Percentiles rank a stretch among this genome's conserved stretches.
Evolutionary conservation across 768 basidiomycete genomes (phyloP).

Genomic region (Collybia sordida): DNA sequence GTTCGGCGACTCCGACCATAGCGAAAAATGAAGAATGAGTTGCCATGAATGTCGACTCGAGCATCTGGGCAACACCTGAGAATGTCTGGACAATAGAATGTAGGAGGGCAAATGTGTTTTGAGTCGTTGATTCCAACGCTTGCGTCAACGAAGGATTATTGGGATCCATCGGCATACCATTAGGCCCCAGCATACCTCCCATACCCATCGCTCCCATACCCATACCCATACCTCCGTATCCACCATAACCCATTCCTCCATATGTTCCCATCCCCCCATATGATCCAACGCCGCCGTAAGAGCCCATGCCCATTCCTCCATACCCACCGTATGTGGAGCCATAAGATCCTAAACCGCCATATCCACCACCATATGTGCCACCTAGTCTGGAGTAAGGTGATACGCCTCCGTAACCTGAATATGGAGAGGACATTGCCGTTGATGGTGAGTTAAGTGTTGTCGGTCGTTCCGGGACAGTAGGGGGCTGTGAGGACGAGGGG

Average conservation of each 20-base stretch:
- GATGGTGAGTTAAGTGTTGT: slow-evolving; percentile 42
- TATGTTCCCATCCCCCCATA: slow-evolving; percentile 35
- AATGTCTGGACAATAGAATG: slow-evolving; percentile 97
- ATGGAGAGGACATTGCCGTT: slow-evolving; percentile 40
- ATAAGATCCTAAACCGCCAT: slow-evolving; percentile 29
- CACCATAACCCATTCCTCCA: slow-evolving; percentile 32
- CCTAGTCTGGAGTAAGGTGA: slow-evolving; percentile 45
- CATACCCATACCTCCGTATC: slow-evolving; percentile 21
- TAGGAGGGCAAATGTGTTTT: slow-evolving; percentile 89
- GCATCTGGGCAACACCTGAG: slow-evolving; percentile 92
- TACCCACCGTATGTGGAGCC: slow-evolving; percentile 25
- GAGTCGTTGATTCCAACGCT: slow-evolving; percentile 85
- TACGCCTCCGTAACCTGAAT: slow-evolving; percentile 33
- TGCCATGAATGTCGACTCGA: slow-evolving; percentile 97
- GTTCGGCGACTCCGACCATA: slow-evolving; percentile 95
- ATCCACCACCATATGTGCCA: slow-evolving; percentile 30
- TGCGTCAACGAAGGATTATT: slow-evolving; percentile 76
- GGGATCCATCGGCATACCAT: slow-evolving; percentile 47
- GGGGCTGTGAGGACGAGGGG: slow-evolving; percentile 22
- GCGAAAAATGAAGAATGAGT: slow-evolving; percentile 95
- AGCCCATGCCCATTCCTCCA: slow-evolving; percentile 37
- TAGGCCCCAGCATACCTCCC: slow-evolving; percentile 42
- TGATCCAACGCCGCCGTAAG: slow-evolving; percentile 23
- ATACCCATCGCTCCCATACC: slow-evolving; percentile 28
- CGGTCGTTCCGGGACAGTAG: slow-evolving; percentile 63